These are phyloP conservation scores for Aspergillus sp. DNA, from an alignment of 2,329 filamentous ascomycete species.

Conservation along the genomic window DNA sequence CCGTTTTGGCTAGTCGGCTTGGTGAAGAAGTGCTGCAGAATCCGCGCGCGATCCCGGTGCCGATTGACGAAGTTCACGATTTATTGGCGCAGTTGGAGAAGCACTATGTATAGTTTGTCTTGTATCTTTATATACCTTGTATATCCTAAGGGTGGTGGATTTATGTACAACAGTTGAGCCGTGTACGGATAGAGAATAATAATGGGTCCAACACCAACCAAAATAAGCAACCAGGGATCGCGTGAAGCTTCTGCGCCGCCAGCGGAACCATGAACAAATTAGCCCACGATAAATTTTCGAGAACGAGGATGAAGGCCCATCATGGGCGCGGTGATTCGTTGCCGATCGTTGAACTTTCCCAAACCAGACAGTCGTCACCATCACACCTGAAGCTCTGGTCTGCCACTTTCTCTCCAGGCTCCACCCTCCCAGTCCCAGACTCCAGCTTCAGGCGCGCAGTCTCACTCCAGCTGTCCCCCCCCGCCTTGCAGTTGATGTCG, in stretches of 20 bases:
- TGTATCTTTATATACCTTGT: slow-evolving; percentile 14
- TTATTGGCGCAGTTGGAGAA: slow-evolving; percentile 39
- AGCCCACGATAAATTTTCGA: not conserved
- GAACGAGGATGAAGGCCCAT: slow-evolving; percentile 1
- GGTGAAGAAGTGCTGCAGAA: slow-evolving; percentile 31
- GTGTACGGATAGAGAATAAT: not conserved
- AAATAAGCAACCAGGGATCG: not conserved
- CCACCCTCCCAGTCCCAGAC: not conserved
- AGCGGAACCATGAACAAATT: not conserved
- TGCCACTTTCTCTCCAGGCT: slow-evolving; percentile 7
- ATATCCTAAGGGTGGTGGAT: not conserved
- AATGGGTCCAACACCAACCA: not conserved
- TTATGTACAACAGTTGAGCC: slow-evolving; percentile 1
- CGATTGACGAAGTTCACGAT: slow-evolving; percentile 37
- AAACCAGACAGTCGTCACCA: slow-evolving; percentile 4
- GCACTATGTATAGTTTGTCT: slow-evolving; percentile 37
- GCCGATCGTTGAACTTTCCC: slow-evolving; percentile 9
- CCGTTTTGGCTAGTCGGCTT: slow-evolving; percentile 25
- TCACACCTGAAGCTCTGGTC: not conserved
- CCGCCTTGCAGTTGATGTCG: not conserved
- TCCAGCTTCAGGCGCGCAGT: not conserved
- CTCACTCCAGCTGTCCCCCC: slow-evolving; percentile 2
- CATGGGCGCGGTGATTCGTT: slow-evolving; percentile 8
- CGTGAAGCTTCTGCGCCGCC: not conserved
- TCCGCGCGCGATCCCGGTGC: slow-evolving; percentile 36